Base-by-base conservation (phyloP, 1,139 yeast genomes). In the Yamadazyma diddensiae region DNA sequence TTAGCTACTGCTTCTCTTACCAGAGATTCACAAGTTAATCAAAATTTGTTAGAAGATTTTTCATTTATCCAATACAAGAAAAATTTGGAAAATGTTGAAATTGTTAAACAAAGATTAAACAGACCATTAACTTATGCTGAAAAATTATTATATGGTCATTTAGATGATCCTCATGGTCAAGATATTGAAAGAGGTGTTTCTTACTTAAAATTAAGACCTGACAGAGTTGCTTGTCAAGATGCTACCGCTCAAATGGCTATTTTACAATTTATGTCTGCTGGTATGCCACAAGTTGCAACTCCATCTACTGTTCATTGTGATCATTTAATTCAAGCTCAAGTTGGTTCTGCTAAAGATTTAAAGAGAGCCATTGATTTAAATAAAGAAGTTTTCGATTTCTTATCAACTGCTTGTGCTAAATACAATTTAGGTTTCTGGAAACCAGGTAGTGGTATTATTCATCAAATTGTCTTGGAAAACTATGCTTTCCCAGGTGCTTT, bases 181-280 rank as follows among this genome's bases (percentile, higher is more conserved):
- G 95, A 86, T 43, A 88, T 90, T 53, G 85, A 83, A 71, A 85
- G 97, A 70, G 98, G 98, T 71, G 85, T 83, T 42, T 84, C 96
- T 25, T 92, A 92, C 74, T 77, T 92, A 70, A 90, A 92, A 71
- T 81, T 92, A 63, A 85, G 97, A 73, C 98, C 98, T 39, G 98
- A 92, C 68, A 86, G 98, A 73, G 97, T 92, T 53, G 97, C 98
- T 41, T 90, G 97, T 78, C 98, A 92, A 75, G 98, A 92, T 77
- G 98, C 98, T 51, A 90, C 97, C 45, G 98, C 98, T 50, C 98
- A 92, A 73, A 92, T 92, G 98, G 97, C 97, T 49, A 86, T 92
- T 55, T 75, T 92, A 61, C 98, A 92, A 75, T 90, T 90, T 69
- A 90, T 90, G 97, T 83, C 95, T 49, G 96, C 96, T 48, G 94